Conservation (phyloP, 495 filamentous ascomycete species). For the Darksidea phi region DNA sequence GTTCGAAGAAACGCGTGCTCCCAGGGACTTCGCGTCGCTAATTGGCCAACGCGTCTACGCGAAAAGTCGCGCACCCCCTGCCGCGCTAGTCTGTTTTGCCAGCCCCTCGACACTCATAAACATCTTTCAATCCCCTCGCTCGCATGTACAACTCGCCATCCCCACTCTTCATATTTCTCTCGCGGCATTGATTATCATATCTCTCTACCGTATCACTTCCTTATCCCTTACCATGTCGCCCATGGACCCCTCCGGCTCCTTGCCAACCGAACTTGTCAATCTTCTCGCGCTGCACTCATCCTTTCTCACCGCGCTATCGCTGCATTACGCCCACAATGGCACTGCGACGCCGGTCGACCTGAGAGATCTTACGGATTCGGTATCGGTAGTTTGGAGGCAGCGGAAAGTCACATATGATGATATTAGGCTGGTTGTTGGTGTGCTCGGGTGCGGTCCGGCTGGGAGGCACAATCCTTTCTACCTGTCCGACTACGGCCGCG, state of each 20-base stretch:
- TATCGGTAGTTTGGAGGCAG: conserved; percentile 62
- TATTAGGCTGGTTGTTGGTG: conserved; percentile 51
- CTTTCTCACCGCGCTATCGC: conserved; percentile 57
- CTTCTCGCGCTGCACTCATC: conserved; percentile 57
- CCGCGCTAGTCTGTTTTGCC: conserved; percentile 12
- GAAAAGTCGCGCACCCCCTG: conserved; percentile 4
- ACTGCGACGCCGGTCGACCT: conserved; percentile 58
- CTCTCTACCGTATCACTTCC: conserved; percentile 8
- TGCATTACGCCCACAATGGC: conserved; percentile 67
- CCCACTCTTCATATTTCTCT: conserved; percentile 25
- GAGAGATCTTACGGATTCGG: conserved; percentile 52
- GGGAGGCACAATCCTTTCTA: conserved; percentile 41
- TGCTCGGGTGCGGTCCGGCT: conserved; percentile 43
- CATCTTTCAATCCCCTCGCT: not conserved
- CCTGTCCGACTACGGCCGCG: conserved; percentile 60
- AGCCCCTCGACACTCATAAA: conserved; percentile 26
- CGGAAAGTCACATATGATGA: conserved; percentile 59
- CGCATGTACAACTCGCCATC: conserved; percentile 11
- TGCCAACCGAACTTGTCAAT: conserved; percentile 56
- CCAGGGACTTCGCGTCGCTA: not conserved
- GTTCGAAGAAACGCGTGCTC: not conserved
- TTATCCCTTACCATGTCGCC: conserved; percentile 19
- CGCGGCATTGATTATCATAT: conserved; percentile 2
- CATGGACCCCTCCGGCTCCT: conserved; percentile 13
- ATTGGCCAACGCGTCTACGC: conserved; percentile 26